phyloP scores from a whole-genome alignment of 108 stramenopile genomes.

The Phaeodactylum tricornutum region DNA sequence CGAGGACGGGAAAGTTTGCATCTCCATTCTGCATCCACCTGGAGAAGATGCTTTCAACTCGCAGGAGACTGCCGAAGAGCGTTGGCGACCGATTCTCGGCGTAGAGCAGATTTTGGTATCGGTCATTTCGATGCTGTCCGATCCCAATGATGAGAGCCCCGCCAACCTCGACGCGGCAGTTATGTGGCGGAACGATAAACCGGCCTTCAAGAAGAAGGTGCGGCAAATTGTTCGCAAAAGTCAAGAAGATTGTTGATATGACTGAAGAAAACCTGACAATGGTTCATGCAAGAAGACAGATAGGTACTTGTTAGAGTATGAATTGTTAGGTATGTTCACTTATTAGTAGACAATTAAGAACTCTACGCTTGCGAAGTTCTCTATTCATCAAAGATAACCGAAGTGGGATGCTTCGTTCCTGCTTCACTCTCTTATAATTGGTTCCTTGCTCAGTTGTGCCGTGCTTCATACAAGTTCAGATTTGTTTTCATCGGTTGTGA shows the following conservation, averaged over 20 bases:
- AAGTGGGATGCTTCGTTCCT: too few relatives aligned
- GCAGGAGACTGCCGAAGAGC: slow-evolving; percentile 93
- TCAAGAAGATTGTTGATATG: slow-evolving; percentile 75
- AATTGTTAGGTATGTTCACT: too few relatives aligned
- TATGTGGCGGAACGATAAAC: slow-evolving; percentile 88
- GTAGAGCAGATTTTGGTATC: slow-evolving; percentile 94
- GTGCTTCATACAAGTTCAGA: too few relatives aligned
- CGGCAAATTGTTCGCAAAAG: slow-evolving; percentile 77
- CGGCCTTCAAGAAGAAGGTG: slow-evolving; percentile 91
- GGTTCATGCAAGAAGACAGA: too few relatives aligned
- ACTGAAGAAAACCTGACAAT: too few relatives aligned
- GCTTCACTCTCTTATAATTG: too few relatives aligned
- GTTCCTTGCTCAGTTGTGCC: too few relatives aligned
- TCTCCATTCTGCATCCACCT: slow-evolving; percentile 98
- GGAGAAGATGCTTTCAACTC: slow-evolving; percentile 92
- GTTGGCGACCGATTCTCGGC: slow-evolving; percentile 98
- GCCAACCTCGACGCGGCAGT: slow-evolving; percentile 98
- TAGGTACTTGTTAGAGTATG: too few relatives aligned
- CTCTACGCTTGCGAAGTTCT: too few relatives aligned
- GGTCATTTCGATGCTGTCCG: slow-evolving; percentile 94
- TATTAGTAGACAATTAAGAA: too few relatives aligned
- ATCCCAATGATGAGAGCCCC: slow-evolving; percentile 97
- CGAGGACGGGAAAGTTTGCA: slow-evolving; percentile 86
- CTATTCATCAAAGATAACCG: too few relatives aligned
- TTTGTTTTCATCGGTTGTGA: too few relatives aligned